Percentiles rank a stretch among this genome's conserved stretches.
Evolutionary conservation across 2,329 filamentous ascomycete genomes (phyloP).

Genomic region (Alternaria conjuncta): DNA sequence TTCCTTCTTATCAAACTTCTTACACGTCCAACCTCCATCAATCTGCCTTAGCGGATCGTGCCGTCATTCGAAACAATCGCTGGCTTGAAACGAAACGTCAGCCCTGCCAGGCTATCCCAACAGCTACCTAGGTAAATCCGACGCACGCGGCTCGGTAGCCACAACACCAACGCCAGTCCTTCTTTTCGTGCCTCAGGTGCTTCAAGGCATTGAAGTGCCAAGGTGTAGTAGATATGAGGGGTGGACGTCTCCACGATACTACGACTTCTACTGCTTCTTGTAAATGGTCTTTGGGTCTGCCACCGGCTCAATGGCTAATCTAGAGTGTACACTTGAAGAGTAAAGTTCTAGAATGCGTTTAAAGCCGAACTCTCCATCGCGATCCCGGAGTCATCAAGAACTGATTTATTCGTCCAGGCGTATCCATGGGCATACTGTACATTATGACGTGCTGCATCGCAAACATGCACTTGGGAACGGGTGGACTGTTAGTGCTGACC

Average conservation of each 20-base stretch:
- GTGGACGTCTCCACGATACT: neutral
- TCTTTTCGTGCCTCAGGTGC: neutral
- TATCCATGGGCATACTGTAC: neutral
- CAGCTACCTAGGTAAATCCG: neutral
- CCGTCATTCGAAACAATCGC: conserved; percentile 23
- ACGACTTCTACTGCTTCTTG: neutral
- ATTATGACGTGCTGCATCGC: neutral
- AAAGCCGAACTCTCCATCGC: neutral
- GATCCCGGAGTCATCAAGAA: neutral
- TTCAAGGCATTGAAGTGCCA: neutral
- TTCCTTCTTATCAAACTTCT: conserved; percentile 27
- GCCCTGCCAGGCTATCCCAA: conserved; percentile 2
- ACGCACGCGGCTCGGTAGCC: neutral
- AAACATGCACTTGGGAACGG: neutral
- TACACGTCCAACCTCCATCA: conserved; percentile 9
- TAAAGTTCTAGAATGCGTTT: neutral
- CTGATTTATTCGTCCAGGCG: neutral
- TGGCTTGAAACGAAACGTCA: conserved; percentile 25
- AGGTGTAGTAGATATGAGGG: neutral
- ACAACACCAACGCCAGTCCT: neutral
- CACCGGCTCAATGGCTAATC: neutral
- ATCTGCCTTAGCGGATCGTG: conserved; percentile 19
- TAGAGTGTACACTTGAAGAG: neutral
- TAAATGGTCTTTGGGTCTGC: neutral
- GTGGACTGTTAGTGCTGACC: neutral